Evolutionary conservation across 208 protist species (phyloP).

Genomic region (Trypanosoma scelopori): DNA sequence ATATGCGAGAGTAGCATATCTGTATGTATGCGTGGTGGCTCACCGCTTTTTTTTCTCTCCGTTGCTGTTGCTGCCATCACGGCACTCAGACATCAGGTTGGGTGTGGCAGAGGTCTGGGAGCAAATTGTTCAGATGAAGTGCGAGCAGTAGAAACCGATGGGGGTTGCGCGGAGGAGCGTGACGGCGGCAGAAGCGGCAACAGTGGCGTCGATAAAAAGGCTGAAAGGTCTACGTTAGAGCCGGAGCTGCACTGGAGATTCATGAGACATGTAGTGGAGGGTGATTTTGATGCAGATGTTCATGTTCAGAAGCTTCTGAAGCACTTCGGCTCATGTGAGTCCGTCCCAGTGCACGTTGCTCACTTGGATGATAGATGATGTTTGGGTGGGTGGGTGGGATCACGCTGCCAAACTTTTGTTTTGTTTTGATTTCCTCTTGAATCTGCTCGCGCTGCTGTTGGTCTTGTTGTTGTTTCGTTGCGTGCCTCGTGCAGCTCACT

Average conservation of each 20-base stretch:
- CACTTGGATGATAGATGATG: not conserved
- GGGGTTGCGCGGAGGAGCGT: too few relatives aligned
- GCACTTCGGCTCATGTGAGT: not conserved
- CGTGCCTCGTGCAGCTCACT: too few relatives aligned
- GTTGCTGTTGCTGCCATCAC: too few relatives aligned
- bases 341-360: too few relatives aligned
- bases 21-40: not conserved
- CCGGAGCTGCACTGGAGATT: not conserved
- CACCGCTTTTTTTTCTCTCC: not conserved
- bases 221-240: not conserved
- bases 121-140: not conserved
- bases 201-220: not conserved
- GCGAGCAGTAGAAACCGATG: not conserved
- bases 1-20: not conserved
- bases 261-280: not conserved
- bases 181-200: not conserved
- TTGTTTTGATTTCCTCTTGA: not conserved
- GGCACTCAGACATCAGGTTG: too few relatives aligned
- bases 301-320: constrained; percentile 19
- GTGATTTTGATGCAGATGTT: constrained; percentile 23
- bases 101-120: too few relatives aligned
- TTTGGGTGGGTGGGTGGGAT: too few relatives aligned
- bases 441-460: too few relatives aligned
- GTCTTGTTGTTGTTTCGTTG: too few relatives aligned
- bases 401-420: too few relatives aligned